Evolutionary conservation across 371 early-diverging fungal species (phyloP), one percentile per base, ranked within the genome.

Genomic region (Choanephora cucurbitarum): DNA sequence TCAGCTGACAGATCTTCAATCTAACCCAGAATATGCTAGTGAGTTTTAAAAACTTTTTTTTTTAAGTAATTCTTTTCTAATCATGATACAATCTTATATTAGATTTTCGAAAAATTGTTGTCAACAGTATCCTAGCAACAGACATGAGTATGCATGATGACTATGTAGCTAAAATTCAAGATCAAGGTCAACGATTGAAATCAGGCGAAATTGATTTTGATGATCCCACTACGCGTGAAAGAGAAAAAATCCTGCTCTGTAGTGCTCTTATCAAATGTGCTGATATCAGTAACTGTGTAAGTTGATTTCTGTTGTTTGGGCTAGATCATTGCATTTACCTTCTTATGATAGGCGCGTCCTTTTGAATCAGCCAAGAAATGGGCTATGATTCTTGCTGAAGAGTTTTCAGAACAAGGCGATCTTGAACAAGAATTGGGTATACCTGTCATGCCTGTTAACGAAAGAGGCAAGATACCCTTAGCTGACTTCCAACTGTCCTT

Each of bases 81-180:
- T 15, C 21, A 17, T 37, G 37, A 21, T n/a, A n/a, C n/a, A n/a
- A n/a, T 54, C n/a, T 32, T 22, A 28, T 10, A 2, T n/a, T 70
- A 75, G 85, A 79, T 32, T 90, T 89, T 69, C 82, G 90, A 44
- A 83, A 84, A 50, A 66, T 87, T 50, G 82, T 89, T 6, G 82
- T 89, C 14, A 83, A 82, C 45, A 79, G 88, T 32, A 91, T 93
- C 40, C 58, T 93, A 48, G 92, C 92, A 0, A 93, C 93, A 0
- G 93, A 93, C 59, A 91, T 93, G 91, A 79, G 86, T 22, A 82
- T 86, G 59, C 93, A 93, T 62, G 90, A 86, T 58, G 88, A 89
- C 44, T 91, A 88, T 64, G 87, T 93, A 14, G 69, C 72, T 53
- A 82, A 82, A 58, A 83, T 91, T 59, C 72, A 77, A 49, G 82